Evolutionary conservation across 805 yeast genomes (phyloP).

Genomic region (Pichia exigua): DNA sequence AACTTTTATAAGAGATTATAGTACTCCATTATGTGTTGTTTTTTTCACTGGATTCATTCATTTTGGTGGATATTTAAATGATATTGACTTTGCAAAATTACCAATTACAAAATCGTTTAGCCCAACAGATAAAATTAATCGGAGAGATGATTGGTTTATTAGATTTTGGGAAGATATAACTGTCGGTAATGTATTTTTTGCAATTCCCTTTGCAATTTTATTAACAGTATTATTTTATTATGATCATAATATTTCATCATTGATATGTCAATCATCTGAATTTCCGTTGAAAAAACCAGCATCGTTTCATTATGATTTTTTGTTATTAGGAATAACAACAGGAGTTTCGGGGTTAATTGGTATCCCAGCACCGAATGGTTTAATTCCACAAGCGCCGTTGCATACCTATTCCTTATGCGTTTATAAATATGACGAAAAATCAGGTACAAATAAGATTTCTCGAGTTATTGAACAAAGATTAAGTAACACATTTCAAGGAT

Average conservation of each 20-base stretch:
- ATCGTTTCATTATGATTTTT: constrained; percentile 88
- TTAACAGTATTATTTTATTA: constrained; percentile 82
- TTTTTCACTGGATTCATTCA: constrained; percentile 92
- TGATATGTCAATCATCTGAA: constrained; percentile 82
- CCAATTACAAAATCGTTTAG: constrained; percentile 66
- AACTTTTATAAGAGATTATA: constrained; percentile 74
- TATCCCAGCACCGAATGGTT: constrained; percentile 92
- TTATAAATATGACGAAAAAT: constrained; percentile 31
- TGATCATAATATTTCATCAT: constrained; percentile 90
- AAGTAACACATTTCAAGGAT: constrained; percentile 79
- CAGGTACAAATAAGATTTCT: constrained; percentile 28
- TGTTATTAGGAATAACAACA: constrained; percentile 76
- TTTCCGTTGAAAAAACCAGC: constrained; percentile 82
- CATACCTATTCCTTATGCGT: constrained; percentile 77
- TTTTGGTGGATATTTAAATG: constrained; percentile 70
- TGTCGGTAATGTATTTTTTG: constrained; percentile 74
- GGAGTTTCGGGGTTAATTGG: constrained; percentile 85
- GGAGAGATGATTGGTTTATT: constrained; percentile 68
- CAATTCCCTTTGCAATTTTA: constrained; percentile 86
- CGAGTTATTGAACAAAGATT: constrained; percentile 84
- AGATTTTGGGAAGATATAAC: constrained; percentile 63
- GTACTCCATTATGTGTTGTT: constrained; percentile 74
- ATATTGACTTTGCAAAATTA: constrained; percentile 49
- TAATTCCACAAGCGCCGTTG: constrained; percentile 94
- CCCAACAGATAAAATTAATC: constrained; percentile 48